Conservation (phyloP, 768 basidiomycete genomes). For the Boletus pseudo-olivaceus region DNA sequence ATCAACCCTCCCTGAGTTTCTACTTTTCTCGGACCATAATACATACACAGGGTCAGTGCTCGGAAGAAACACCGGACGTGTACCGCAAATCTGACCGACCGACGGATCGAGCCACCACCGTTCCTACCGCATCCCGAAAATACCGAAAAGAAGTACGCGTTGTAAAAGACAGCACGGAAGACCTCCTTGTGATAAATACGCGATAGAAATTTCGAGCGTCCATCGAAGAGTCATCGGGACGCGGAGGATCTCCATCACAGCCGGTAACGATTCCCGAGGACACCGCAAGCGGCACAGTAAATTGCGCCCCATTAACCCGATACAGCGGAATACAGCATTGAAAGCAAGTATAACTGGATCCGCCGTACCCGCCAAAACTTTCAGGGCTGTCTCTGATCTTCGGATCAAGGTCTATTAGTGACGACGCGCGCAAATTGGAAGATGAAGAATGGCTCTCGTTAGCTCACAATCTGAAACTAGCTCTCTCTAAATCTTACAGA, state of each 20-base stretch:
- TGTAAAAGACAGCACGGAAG: conserved; percentile 17
- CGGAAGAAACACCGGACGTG: neutral
- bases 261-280: conserved; percentile 17
- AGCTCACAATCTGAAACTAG: neutral
- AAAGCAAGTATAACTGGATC: conserved; percentile 10
- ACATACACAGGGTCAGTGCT: conserved; percentile 4
- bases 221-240: conserved; percentile 14
- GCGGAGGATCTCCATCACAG: conserved; percentile 16
- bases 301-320: neutral
- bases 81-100: neutral
- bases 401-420: conserved; percentile 9
- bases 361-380: conserved; percentile 1
- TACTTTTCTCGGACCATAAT: neutral
- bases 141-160: conserved; percentile 7
- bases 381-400: conserved; percentile 15
- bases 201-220: conserved; percentile 11
- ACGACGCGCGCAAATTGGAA: conserved; percentile 5
- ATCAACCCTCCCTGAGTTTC: too few relatives aligned
- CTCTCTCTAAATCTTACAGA: neutral
- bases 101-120: too few relatives aligned
- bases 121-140: too few relatives aligned
- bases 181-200: conserved; percentile 13
- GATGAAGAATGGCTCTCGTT: neutral
- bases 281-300: conserved; percentile 8
- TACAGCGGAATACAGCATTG: conserved; percentile 16